Base-by-base conservation (phyloP, 2,329 filamentous ascomycete genomes). In the Pseudopyricularia javanii region DNA sequence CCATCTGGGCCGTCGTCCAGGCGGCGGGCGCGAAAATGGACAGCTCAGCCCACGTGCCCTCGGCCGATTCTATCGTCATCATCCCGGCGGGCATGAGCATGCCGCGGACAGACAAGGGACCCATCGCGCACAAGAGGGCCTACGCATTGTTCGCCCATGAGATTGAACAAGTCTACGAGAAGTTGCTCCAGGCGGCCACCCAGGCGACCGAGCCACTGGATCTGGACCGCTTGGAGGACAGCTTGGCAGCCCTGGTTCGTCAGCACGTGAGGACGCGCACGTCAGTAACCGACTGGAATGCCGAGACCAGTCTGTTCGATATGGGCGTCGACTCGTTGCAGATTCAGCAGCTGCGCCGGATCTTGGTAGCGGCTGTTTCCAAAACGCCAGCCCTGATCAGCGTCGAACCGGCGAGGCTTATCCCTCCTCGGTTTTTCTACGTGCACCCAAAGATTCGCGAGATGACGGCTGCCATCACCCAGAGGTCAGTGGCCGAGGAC, bases 321-420 rank as follows among this genome's bases (percentile, higher is more conserved):
- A 53, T 75, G 3, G 74, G 74, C 1, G 73, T 76, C 33, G 74
- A 77, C 58, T 77, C 74, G 0, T 62, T 77, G 0, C 70, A 74
- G 66, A 70, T 64, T 0, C 75, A 74, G 69, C 74, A 77, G 57
- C 56, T 76, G 49, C 65, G 61, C 0, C 63, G 64, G 2, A 35
- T 35, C 33, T 35, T 35, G 4, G 33, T 35, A 35, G 33, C 33
- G 33, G 33, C 33, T 35, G 33, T 35, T 35, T 35, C 33, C 33
- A 35, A 35, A 35, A 35, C 33, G 3, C 33, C 33, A 35, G 33
- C 33, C 33, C 33, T 35, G 4, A 35, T 3, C 33, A 35, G 33
- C 33, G 33, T 35, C 33, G 33, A 35, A 35, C 4, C 33, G 33
- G 33, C 33, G 11, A 35, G n/a, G 33, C 33, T 35, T 4, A 35